phyloP scores from a whole-genome alignment of 1,284 basidiomycete genomes.

The Anthracocystis panici-leucophaei region DNA sequence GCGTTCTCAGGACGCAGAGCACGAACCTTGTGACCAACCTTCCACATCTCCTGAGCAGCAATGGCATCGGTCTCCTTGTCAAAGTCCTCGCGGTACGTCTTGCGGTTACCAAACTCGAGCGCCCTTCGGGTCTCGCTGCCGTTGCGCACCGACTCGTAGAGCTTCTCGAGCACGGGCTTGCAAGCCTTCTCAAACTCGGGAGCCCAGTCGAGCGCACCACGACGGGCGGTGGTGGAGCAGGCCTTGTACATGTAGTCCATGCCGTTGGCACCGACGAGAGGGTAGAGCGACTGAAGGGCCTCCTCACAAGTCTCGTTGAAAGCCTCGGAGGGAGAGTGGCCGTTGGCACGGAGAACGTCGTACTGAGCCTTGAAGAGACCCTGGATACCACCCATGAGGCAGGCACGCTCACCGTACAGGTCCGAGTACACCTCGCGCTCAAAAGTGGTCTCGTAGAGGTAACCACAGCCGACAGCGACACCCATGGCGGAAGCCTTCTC shows the following conservation, averaged over 20 bases:
- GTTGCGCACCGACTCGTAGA: constrained; percentile 93
- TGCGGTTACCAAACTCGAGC: constrained; percentile 92
- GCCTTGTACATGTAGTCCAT: constrained; percentile 99
- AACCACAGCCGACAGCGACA: constrained; percentile 94
- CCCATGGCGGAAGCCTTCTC: constrained; percentile 96
- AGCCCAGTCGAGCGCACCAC: constrained; percentile 99
- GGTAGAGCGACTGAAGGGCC: constrained; percentile 97
- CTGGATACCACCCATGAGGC: constrained; percentile 99
- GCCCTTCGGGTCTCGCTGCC: constrained; percentile 97
- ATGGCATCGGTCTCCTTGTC: constrained; percentile 94
- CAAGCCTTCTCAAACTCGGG: constrained; percentile 95
- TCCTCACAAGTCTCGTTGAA: constrained; percentile 99
- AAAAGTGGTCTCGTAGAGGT: constrained; percentile 98
- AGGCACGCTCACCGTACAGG: constrained; percentile 99
- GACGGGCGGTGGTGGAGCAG: constrained; percentile 98
- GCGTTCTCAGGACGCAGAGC: constrained; percentile 64
- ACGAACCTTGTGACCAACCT: constrained; percentile 67
- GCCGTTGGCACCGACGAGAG: constrained; percentile 92
- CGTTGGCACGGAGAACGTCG: constrained; percentile 97
- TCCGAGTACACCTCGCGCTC: constrained; percentile 99
- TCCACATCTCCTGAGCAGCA: constrained; percentile 95
- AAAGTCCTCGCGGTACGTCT: constrained; percentile 93
- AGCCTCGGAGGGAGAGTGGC: constrained; percentile 96
- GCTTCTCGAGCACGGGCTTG: constrained; percentile 89
- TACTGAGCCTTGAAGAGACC: constrained; percentile 99